Percentiles rank a stretch among this genome's conserved stretches.
These are phyloP conservation scores for Odontarrhena argentea DNA, from an alignment of 345 rosid genomes.

Conservation along the genomic window DNA sequence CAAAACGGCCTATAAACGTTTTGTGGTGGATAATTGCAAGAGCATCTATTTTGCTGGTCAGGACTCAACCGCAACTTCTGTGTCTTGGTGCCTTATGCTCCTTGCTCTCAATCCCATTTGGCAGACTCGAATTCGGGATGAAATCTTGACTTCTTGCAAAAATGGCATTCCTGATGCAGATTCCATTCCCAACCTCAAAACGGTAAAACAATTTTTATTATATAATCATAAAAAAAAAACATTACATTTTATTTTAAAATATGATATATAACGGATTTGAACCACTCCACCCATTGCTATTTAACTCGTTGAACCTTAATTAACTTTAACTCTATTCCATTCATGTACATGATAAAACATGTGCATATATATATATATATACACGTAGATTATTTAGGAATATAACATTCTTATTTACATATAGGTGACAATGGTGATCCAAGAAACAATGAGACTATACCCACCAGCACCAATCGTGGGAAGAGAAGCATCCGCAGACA, in stretches of 20 bases:
- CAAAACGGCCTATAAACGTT: slow-evolving; percentile 52
- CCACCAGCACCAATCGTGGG: slow-evolving; percentile 69
- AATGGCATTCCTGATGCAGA: slow-evolving; percentile 48
- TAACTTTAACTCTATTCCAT: too few relatives aligned
- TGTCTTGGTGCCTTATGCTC: slow-evolving; percentile 87
- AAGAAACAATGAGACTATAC: slow-evolving; percentile 63
- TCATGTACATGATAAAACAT: too few relatives aligned
- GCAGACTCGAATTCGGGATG: slow-evolving; percentile 64
- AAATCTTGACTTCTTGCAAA: slow-evolving; percentile 49
- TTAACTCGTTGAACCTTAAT: too few relatives aligned
- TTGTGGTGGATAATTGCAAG: slow-evolving; percentile 85
- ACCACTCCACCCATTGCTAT: too few relatives aligned
- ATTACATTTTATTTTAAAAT: too few relatives aligned
- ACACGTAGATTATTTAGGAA: not conserved
- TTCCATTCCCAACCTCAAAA: slow-evolving; percentile 54
- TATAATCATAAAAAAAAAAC: too few relatives aligned
- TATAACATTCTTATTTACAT: not conserved
- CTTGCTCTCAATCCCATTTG: slow-evolving; percentile 76
- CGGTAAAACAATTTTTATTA: slow-evolving; percentile 36
- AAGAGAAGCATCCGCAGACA: slow-evolving; percentile 66
- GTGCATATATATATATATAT: too few relatives aligned
- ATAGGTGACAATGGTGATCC: slow-evolving; percentile 67
- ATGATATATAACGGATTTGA: too few relatives aligned
- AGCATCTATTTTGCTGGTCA: slow-evolving; percentile 81
- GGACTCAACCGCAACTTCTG: slow-evolving; percentile 64